A percentile compares a stretch with the other conserved stretches of the same genome.
phyloP scores from a whole-genome alignment of 129 eudicot species.

The Arctium minus region DNA sequence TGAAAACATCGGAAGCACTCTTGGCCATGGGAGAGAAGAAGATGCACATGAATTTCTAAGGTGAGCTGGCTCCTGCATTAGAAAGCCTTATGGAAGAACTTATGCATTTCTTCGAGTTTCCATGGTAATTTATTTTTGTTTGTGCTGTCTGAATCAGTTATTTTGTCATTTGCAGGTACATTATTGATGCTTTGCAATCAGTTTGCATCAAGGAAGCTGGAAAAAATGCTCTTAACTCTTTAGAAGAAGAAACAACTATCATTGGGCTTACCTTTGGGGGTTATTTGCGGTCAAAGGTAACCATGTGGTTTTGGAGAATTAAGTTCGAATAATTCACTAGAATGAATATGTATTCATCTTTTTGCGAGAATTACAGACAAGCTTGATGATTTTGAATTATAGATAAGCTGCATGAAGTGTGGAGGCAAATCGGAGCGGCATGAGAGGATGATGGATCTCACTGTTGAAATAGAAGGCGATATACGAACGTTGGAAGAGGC shows the following conservation, averaged over 20 bases:
- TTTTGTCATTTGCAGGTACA: conserved; percentile 45
- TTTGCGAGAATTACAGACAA: not conserved
- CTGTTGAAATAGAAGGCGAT: conserved; percentile 82
- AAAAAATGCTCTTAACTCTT: conserved; percentile 30
- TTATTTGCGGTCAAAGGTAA: conserved; percentile 87
- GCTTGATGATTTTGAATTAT: conserved; percentile 5
- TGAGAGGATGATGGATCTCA: conserved; percentile 94
- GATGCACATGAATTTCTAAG: conserved; percentile 95
- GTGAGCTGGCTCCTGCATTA: conserved; percentile 20
- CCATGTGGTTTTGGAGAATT: not conserved
- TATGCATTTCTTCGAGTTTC: not conserved
- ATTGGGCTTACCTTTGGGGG: conserved; percentile 95
- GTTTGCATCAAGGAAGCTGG: conserved; percentile 67
- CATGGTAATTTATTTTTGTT: not conserved
- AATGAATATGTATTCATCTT: not conserved
- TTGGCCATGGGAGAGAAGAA: conserved; percentile 82
- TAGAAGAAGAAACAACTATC: conserved; percentile 80
- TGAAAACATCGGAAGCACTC: conserved; percentile 64
- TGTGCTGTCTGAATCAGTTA: not conserved
- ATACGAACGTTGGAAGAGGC: conserved; percentile 76
- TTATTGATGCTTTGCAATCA: conserved; percentile 76
- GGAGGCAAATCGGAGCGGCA: conserved; percentile 72
- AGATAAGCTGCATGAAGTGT: conserved; percentile 85
- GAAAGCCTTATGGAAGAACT: not conserved
- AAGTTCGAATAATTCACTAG: not conserved